These are phyloP conservation scores for Thuidium tamariscinum DNA, from an alignment of 225 moss, liverwort and hornwort species.

Conservation along the genomic window DNA sequence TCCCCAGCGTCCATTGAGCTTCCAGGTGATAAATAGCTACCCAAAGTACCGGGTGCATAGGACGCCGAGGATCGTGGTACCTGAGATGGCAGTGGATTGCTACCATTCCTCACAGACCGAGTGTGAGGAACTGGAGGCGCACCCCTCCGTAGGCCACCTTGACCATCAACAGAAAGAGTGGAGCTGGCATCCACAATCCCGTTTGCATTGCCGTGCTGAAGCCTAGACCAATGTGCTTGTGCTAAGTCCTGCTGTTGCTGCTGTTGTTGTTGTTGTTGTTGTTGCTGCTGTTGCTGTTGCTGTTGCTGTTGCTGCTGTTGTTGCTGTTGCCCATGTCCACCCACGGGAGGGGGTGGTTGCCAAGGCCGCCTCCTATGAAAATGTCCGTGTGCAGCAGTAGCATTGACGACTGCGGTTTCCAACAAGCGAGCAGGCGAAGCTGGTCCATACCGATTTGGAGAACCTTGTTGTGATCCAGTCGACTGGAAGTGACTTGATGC, in stretches of 20 bases:
- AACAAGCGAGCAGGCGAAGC: constrained; percentile 29
- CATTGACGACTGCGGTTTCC: constrained; percentile 35
- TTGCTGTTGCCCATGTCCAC: constrained; percentile 19
- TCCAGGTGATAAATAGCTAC: constrained; percentile 20
- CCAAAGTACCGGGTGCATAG: constrained; percentile 31
- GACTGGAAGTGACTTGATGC: constrained; percentile 33
- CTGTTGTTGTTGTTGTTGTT: constrained; percentile 5
- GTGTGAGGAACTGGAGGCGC: constrained; percentile 25
- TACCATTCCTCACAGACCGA: constrained; percentile 23
- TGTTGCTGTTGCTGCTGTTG: neutral
- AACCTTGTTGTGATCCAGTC: constrained; percentile 34
- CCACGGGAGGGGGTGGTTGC: constrained; percentile 20
- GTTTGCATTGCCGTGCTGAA: constrained; percentile 23
- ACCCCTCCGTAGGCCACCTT: constrained; percentile 21
- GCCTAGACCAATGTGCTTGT: constrained; percentile 37
- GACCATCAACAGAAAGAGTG: constrained; percentile 5
- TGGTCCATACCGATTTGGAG: constrained; percentile 37
- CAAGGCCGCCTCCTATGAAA: constrained; percentile 31
- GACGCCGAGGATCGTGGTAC: constrained; percentile 6
- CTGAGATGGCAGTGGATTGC: constrained; percentile 7
- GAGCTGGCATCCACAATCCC: constrained; percentile 19
- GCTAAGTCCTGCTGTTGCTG: constrained; percentile 19
- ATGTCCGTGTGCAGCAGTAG: constrained; percentile 39
- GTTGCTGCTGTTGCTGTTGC: neutral
- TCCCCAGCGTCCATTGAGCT: constrained; percentile 31